Conservation (phyloP, 768 basidiomycete species). For the Lactifluus rugatus region DNA sequence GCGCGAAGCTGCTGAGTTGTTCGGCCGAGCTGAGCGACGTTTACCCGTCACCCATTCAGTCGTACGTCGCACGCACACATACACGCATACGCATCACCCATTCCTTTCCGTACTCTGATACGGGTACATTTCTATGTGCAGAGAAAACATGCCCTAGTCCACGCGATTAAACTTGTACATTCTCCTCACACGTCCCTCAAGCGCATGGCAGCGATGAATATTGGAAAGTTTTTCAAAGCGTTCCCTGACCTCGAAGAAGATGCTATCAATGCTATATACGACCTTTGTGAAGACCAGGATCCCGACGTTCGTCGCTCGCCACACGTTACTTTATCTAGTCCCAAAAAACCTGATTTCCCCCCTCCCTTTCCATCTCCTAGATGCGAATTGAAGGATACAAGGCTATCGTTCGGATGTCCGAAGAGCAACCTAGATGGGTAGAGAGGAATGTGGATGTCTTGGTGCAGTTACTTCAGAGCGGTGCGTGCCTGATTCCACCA, state of each 20-base stretch:
- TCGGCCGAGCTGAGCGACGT: constrained; percentile 36
- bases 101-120: constrained; percentile 2
- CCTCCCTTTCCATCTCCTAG: constrained; percentile 25
- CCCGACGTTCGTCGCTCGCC: constrained; percentile 31
- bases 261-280: constrained; percentile 69
- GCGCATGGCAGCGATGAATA: constrained; percentile 46
- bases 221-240: constrained; percentile 51
- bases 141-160: constrained; percentile 44
- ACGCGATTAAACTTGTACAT: constrained; percentile 46
- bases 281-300: constrained; percentile 63
- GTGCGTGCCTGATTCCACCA: constrained; percentile 30
- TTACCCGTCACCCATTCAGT: constrained; percentile 30
- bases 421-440: constrained; percentile 45
- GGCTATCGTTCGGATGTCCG: constrained; percentile 45
- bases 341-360: neutral
- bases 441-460: constrained; percentile 68
- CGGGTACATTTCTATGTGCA: constrained; percentile 21
- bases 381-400: constrained; percentile 62
- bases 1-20: constrained; percentile 30
- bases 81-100: neutral
- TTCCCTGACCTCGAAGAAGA: constrained; percentile 66
- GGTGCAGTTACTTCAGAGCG: constrained; percentile 65
- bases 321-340: neutral
- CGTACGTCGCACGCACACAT: constrained; percentile 26
- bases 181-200: constrained; percentile 39